Conservation (phyloP, 2,329 filamentous ascomycete species). For the Trichoderma lentiforme region DNA sequence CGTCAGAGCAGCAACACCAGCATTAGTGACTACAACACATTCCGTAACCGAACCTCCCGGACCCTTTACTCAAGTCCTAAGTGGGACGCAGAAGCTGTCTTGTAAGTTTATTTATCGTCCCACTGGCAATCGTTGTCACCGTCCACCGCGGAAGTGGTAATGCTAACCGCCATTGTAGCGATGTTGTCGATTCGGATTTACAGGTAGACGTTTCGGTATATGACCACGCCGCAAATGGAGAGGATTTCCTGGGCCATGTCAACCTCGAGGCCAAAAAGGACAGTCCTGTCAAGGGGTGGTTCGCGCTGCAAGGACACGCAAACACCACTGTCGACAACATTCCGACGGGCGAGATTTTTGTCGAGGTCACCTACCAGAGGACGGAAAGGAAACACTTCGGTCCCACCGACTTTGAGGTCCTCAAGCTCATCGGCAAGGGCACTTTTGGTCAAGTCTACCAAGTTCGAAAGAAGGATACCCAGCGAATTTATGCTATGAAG, state of each 20-base stretch:
- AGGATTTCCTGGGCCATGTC: constrained; percentile 89
- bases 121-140: neutral
- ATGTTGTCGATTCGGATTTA: constrained; percentile 88
- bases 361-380: constrained; percentile 81
- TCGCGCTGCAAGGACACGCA: constrained; percentile 69
- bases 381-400: constrained; percentile 89
- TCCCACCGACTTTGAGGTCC: constrained; percentile 90
- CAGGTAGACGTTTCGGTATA: constrained; percentile 93
- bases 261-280: constrained; percentile 69
- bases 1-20: constrained; percentile 96
- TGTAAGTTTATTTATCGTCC: constrained; percentile 57
- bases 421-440: constrained; percentile 95
- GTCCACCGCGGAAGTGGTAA: neutral
- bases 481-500: constrained; percentile 98
- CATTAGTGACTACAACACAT: constrained; percentile 61
- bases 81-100: constrained; percentile 93
- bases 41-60: constrained; percentile 56
- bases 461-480: constrained; percentile 94
- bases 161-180: constrained; percentile 49
- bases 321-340: constrained; percentile 69
- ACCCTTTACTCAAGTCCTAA: constrained; percentile 73
- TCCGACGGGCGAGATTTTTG: constrained; percentile 81
- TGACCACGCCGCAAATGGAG: constrained; percentile 72
- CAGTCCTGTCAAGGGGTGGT: constrained; percentile 79
- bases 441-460: constrained; percentile 99